Percentiles rank a stretch among this genome's conserved stretches.
Conservation (phyloP, 441 rosid genomes). For the Erysimum pusillum region DNA sequence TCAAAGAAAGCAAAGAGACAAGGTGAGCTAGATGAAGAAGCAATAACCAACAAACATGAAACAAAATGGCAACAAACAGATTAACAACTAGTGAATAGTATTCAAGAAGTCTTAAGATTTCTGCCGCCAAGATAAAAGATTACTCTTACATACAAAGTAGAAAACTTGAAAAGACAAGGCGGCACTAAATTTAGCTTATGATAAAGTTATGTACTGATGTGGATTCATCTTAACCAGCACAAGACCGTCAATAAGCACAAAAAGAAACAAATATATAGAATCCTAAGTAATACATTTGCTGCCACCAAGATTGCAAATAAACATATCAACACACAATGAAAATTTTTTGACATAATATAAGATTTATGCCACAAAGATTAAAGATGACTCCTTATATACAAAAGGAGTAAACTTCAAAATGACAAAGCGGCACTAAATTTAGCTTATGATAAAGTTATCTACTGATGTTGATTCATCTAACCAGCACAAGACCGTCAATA, state of each 20-base stretch:
- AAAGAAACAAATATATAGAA: not conserved
- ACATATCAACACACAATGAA: not conserved
- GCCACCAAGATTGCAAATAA: not conserved
- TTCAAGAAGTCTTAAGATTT: not conserved
- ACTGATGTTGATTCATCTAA: constrained; percentile 43
- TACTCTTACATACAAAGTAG: constrained; percentile 6
- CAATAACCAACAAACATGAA: too few relatives aligned
- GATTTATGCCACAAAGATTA: constrained; percentile 2
- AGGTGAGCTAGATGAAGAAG: not conserved
- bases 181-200: constrained; percentile 52
- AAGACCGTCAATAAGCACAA: constrained; percentile 52
- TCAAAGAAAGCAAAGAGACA: constrained; percentile 1
- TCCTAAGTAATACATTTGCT: not conserved
- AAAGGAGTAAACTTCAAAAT: constrained; percentile 41
- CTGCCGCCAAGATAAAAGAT: not conserved
- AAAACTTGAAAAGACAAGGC: constrained; percentile 40
- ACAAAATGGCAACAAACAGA: too few relatives aligned
- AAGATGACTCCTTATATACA: not conserved
- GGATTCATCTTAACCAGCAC: constrained; percentile 40
- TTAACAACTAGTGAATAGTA: too few relatives aligned
- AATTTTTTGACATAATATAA: too few relatives aligned
- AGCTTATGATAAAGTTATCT: constrained; percentile 59
- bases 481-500: constrained; percentile 52
- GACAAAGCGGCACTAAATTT: constrained; percentile 36
- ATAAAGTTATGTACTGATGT: constrained; percentile 55